Evolutionary conservation across 495 filamentous ascomycete species (phyloP).

Genomic region (Polyplosphaeria fusca): DNA sequence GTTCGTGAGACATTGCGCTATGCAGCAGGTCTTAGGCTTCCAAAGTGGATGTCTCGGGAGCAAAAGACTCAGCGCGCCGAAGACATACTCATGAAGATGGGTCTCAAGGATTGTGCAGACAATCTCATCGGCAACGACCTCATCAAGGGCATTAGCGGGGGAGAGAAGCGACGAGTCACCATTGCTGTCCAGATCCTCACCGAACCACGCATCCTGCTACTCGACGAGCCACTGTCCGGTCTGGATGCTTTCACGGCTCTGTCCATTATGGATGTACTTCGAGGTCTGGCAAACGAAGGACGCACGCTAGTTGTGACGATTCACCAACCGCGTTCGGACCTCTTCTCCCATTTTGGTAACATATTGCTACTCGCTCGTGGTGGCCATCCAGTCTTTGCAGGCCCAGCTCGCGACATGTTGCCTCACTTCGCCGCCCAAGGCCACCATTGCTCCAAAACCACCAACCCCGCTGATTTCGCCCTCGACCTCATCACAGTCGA

Average conservation of each 20-base stretch:
- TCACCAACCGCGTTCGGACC: constrained; percentile 69
- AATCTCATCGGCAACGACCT: constrained; percentile 67
- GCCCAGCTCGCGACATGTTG: constrained; percentile 62
- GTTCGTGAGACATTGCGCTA: constrained; percentile 67
- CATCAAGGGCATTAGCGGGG: constrained; percentile 73
- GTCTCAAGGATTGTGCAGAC: constrained; percentile 72
- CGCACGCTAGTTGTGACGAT: constrained; percentile 71
- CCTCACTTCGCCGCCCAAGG: constrained; percentile 59
- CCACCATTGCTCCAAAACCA: constrained; percentile 60
- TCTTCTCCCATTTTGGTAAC: constrained; percentile 67
- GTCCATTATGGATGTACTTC: constrained; percentile 69
- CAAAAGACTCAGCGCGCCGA: constrained; percentile 66
- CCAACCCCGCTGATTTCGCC: constrained; percentile 74
- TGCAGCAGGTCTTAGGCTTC: constrained; percentile 65
- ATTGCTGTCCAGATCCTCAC: constrained; percentile 75
- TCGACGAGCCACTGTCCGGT: constrained; percentile 64
- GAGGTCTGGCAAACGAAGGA: constrained; percentile 66
- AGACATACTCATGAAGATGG: constrained; percentile 68
- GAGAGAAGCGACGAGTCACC: constrained; percentile 70
- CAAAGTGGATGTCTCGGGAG: constrained; percentile 59
- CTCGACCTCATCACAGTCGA: constrained; percentile 73
- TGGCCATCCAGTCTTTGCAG: constrained; percentile 63
- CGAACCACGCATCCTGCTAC: constrained; percentile 63
- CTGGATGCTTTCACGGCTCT: constrained; percentile 73
- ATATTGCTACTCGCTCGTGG: constrained; percentile 67